Percentiles rank a stretch among this genome's conserved stretches.
Evolutionary conservation across 208 protist species (phyloP).

Genomic region (Leishmania martiniquensis): DNA sequence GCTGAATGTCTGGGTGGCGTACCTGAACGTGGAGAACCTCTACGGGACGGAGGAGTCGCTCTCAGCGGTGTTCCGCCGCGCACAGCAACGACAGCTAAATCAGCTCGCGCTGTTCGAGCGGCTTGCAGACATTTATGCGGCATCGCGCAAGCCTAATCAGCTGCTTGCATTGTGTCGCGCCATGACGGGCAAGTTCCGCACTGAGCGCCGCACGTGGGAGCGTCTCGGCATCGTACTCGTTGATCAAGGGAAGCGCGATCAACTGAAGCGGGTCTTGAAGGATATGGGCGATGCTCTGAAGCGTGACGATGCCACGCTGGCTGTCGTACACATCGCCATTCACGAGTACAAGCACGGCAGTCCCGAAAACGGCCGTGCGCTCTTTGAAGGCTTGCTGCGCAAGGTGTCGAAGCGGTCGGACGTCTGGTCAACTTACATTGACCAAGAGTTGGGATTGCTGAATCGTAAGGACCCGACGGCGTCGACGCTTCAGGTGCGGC

Average conservation of each 20-base stretch:
- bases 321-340: conserved; percentile 79
- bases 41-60: conserved; percentile 93
- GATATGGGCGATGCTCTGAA: conserved; percentile 75
- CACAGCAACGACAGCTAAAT: conserved; percentile 69
- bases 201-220: conserved; percentile 76
- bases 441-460: conserved; percentile 86
- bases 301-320: conserved; percentile 53
- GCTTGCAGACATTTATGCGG: conserved; percentile 86
- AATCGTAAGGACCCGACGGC: conserved; percentile 45
- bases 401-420: conserved; percentile 89
- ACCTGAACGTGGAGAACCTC: conserved; percentile 94
- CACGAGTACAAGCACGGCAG: conserved; percentile 86
- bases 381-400: conserved; percentile 91
- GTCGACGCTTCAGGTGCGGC: conserved; percentile 57
- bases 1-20: conserved; percentile 94
- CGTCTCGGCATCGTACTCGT: conserved; percentile 78
- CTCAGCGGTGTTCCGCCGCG: conserved; percentile 81
- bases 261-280: conserved; percentile 86
- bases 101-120: conserved; percentile 72
- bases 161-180: conserved; percentile 84
- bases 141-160: conserved; percentile 74
- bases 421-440: conserved; percentile 89
- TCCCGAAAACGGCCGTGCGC: conserved; percentile 81
- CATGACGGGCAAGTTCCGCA: conserved; percentile 85
- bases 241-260: conserved; percentile 81